These are phyloP conservation scores for Amaranthus tricolor DNA, from an alignment of 179 eudicot species.

Conservation along the genomic window DNA sequence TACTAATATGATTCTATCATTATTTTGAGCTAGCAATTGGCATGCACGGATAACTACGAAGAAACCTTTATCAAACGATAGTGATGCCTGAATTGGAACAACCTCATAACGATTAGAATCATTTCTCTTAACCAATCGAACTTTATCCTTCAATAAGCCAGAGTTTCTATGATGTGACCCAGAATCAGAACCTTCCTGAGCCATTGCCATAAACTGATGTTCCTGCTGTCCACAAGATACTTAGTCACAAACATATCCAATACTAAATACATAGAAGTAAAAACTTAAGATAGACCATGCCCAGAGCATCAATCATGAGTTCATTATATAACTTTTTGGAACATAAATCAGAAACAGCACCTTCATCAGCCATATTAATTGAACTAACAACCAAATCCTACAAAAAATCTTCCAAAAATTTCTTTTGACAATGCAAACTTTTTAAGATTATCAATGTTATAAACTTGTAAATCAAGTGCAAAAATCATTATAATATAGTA, in stretches of 20 bases:
- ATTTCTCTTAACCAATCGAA: slow-evolving; percentile 68
- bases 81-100: slow-evolving; percentile 59
- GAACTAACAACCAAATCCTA: background rate
- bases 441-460: no score
- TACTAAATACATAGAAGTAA: background rate
- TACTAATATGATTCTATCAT: slow-evolving; percentile 79
- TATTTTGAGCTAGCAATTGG: slow-evolving; percentile 79
- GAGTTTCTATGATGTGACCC: slow-evolving; percentile 46
- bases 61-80: slow-evolving; percentile 93
- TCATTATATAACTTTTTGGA: background rate
- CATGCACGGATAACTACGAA: slow-evolving; percentile 87
- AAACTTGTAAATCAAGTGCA: no score
- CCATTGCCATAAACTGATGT: slow-evolving; percentile 36
- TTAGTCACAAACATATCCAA: background rate
- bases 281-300: background rate
- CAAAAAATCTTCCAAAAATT: background rate
- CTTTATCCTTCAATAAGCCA: slow-evolving; percentile 85
- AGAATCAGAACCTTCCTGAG: slow-evolving; percentile 40
- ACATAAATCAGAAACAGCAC: background rate
- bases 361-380: background rate
- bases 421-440: background rate
- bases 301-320: no score
- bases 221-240: slow-evolving; percentile 16
- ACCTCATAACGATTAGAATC: slow-evolving; percentile 75
- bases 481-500: no score